These are phyloP conservation scores for Debaryomyces tyrocola DNA, from an alignment of 805 yeast genomes.

Conservation along the genomic window DNA sequence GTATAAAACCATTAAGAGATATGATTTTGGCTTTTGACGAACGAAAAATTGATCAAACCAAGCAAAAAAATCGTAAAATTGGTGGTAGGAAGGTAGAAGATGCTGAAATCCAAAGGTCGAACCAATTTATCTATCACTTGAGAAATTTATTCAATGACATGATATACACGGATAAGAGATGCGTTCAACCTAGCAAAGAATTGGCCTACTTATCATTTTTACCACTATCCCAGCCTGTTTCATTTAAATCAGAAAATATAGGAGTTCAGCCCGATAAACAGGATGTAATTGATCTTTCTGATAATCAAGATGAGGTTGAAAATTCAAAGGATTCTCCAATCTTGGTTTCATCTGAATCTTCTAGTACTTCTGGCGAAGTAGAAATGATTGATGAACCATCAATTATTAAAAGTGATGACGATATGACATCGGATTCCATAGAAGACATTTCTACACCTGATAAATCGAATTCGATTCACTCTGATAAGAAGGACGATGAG, in stretches of 20 bases:
- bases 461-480: background rate
- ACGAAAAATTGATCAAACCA: constrained; percentile 17
- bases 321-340: background rate
- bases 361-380: constrained; percentile 1
- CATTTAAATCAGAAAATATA: constrained; percentile 38
- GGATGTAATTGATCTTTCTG: background rate
- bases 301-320: background rate
- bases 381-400: constrained; percentile 8
- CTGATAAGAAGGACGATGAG: background rate
- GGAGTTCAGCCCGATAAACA: background rate
- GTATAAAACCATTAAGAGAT: constrained; percentile 76
- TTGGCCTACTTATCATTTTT: constrained; percentile 86
- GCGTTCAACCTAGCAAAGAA: constrained; percentile 79
- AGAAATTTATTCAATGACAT: constrained; percentile 67
- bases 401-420: constrained; percentile 3
- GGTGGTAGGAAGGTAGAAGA: constrained; percentile 84
- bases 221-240: constrained; percentile 67
- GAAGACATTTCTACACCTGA: background rate
- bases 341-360: background rate
- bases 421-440: background rate
- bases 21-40: constrained; percentile 58
- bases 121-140: constrained; percentile 75
- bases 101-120: constrained; percentile 77
- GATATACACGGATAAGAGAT: constrained; percentile 59
- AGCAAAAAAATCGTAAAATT: constrained; percentile 58